Percentiles rank a stretch among this genome's conserved stretches.
Evolutionary conservation across 2,329 filamentous ascomycete species (phyloP).

Genomic region (Trichophyton equinum): DNA sequence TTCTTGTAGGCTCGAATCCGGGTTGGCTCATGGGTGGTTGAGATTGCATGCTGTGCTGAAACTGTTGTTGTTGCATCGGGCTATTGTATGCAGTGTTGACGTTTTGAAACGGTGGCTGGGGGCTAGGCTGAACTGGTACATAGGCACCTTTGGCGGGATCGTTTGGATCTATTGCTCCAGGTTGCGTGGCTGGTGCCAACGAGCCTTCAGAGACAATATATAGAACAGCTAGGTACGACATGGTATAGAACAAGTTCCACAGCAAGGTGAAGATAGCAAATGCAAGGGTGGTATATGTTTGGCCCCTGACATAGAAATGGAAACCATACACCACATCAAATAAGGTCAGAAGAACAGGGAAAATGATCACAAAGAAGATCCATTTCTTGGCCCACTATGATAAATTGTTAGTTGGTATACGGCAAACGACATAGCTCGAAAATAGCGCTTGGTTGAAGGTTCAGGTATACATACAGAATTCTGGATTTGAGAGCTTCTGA

Average conservation of each 20-base stretch:
- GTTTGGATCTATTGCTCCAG: background rate
- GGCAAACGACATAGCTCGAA: background rate
- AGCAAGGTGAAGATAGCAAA: background rate
- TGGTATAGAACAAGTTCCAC: background rate
- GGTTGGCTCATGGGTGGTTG: background rate
- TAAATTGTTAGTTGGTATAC: background rate
- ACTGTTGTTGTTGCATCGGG: background rate
- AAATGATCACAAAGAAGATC: background rate
- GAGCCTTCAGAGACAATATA: background rate
- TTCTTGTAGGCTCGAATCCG: background rate
- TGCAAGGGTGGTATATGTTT: background rate
- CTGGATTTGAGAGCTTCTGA: background rate
- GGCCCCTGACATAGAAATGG: background rate
- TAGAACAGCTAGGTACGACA: background rate
- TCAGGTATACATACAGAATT: background rate
- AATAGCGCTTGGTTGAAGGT: background rate
- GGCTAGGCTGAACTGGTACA: background rate
- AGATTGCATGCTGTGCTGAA: background rate
- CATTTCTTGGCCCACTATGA: slow-evolving; percentile 2
- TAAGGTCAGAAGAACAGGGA: background rate
- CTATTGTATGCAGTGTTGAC: background rate
- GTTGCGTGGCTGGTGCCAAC: background rate
- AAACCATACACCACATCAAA: background rate
- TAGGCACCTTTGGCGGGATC: background rate
- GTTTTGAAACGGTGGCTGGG: background rate